These are phyloP conservation scores for Lenwebbia sp. DNA, from an alignment of 345 rosid genomes.

Conservation along the genomic window DNA sequence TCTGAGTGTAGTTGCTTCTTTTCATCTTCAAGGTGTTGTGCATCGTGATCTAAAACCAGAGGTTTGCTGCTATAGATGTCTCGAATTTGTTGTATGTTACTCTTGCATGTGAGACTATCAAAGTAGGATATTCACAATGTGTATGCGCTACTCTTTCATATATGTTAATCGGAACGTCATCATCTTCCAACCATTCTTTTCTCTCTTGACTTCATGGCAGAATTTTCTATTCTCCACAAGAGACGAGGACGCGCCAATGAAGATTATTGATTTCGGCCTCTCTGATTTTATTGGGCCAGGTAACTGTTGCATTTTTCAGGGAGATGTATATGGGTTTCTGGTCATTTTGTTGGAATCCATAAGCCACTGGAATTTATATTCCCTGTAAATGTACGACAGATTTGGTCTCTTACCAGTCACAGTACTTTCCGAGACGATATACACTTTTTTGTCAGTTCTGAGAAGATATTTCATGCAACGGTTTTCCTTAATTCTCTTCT, in stretches of 20 bases:
- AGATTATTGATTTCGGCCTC: conserved; percentile 92
- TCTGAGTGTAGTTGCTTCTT: conserved; percentile 76
- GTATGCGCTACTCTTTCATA: not conserved
- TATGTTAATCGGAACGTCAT: not conserved
- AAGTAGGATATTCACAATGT: not conserved
- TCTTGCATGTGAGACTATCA: not conserved
- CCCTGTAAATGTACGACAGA: not conserved
- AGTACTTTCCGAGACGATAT: not conserved
- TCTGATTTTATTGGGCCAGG: conserved; percentile 79
- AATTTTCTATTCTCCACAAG: conserved; percentile 81
- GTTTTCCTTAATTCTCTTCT: no score
- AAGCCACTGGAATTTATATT: not conserved
- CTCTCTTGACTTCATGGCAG: conserved; percentile 28
- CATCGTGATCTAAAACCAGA: conserved; percentile 97
- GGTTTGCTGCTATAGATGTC: conserved; percentile 28
- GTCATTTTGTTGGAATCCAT: not conserved
- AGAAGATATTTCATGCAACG: no score
- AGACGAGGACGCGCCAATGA: conserved; percentile 73
- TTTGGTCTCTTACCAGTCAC: not conserved
- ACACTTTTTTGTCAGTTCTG: no score
- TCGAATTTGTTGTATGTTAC: not conserved
- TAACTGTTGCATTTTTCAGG: conserved; percentile 11
- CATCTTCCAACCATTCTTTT: not conserved
- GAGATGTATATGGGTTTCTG: not conserved
- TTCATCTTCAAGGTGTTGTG: conserved; percentile 96